phyloP scores from a whole-genome alignment of 768 basidiomycete species.

The Rhizopogon vinicolor region DNA sequence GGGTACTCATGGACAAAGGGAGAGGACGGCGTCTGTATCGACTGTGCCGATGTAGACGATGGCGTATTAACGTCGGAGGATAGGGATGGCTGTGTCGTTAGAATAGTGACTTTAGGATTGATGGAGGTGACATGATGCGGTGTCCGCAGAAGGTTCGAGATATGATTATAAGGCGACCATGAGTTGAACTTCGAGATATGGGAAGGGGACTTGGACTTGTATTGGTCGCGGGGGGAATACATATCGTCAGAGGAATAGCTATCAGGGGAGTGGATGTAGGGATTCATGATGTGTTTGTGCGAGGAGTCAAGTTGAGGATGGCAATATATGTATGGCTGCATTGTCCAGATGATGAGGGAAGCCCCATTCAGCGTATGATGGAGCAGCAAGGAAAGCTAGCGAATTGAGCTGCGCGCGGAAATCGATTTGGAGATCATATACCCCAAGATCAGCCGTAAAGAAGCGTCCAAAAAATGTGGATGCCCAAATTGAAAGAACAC shows the following conservation, averaged over 20 bases:
- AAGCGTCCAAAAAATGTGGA: constrained; percentile 11
- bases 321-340: constrained; percentile 28
- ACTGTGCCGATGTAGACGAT: constrained; percentile 26
- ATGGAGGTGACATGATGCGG: constrained; percentile 13
- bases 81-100: constrained; percentile 15
- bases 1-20: constrained; percentile 18
- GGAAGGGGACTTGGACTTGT: constrained; percentile 15
- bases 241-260: constrained; percentile 15
- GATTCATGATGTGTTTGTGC: constrained; percentile 22
- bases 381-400: constrained; percentile 10
- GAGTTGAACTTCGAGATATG: constrained; percentile 5
- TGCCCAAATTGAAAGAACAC: constrained; percentile 2
- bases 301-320: constrained; percentile 18
- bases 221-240: constrained; percentile 18
- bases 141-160: constrained; percentile 7
- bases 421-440: constrained; percentile 26
- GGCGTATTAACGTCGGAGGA: constrained; percentile 26
- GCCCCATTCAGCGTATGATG: constrained; percentile 15
- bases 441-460: constrained; percentile 18
- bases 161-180: constrained; percentile 17
- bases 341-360: constrained; percentile 5
- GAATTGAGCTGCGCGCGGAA: constrained; percentile 20
- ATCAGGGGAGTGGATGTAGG: constrained; percentile 14
- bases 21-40: constrained; percentile 26
- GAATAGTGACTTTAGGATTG: constrained; percentile 25